phyloP scores from a whole-genome alignment of 495 filamentous ascomycete species.

The Penicillium fimorum region DNA sequence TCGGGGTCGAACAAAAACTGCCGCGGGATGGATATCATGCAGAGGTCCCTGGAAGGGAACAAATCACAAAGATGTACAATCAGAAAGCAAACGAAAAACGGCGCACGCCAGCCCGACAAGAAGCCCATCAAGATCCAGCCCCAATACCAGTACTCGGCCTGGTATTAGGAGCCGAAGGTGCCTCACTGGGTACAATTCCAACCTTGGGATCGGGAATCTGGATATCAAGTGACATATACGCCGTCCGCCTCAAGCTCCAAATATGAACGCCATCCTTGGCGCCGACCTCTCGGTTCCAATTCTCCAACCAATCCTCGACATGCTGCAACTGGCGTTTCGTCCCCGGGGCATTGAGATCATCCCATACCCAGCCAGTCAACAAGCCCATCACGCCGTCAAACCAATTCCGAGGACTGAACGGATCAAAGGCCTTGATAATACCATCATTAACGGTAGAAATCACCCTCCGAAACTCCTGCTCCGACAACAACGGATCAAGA shows the following conservation, averaged over 20 bases:
- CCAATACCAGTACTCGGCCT: conserved; percentile 39
- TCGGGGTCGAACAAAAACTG: conserved; percentile 6
- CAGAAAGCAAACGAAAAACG: conserved; percentile 9
- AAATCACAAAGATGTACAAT: conserved; percentile 27
- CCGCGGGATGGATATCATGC: conserved; percentile 34
- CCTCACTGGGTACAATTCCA: conserved; percentile 47
- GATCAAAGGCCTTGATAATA: conserved; percentile 69
- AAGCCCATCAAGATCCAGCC: conserved; percentile 15
- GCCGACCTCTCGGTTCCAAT: conserved; percentile 71
- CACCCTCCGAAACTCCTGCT: conserved; percentile 77
- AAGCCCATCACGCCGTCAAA: conserved; percentile 74
- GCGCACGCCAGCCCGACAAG: neutral
- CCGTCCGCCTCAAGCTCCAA: conserved; percentile 74
- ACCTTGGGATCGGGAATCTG: conserved; percentile 82
- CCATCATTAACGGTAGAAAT: conserved; percentile 74
- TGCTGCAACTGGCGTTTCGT: conserved; percentile 64
- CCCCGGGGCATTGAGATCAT: conserved; percentile 74
- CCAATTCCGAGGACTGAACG: conserved; percentile 67
- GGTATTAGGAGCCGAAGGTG: conserved; percentile 38
- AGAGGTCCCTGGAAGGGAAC: conserved; percentile 18
- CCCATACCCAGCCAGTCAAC: conserved; percentile 88
- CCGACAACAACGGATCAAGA: conserved; percentile 76
- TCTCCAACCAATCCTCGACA: conserved; percentile 75
- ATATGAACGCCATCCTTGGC: conserved; percentile 61
- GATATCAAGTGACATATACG: conserved; percentile 85